phyloP scores from a whole-genome alignment of 129 eudicot genomes.

The Flaveria bidentis region DNA sequence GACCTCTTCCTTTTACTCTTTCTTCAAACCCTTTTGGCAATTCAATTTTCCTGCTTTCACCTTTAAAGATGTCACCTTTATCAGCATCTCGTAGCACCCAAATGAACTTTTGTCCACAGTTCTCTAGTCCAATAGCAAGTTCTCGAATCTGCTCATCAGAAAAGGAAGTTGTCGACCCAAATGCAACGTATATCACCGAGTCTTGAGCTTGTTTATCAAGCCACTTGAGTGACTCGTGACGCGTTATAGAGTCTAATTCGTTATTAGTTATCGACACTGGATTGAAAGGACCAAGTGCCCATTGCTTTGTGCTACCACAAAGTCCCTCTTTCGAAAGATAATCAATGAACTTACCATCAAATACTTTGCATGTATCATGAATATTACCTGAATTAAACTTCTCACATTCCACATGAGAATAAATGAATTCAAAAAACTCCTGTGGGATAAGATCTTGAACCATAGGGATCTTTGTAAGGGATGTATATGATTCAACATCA shows the following conservation, averaged over 20 bases:
- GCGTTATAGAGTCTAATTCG: conserved; percentile 3
- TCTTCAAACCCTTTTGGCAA: conserved; percentile 38
- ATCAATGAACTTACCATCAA: conserved; percentile 48
- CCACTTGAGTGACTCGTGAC: conserved; percentile 38
- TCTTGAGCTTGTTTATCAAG: conserved; percentile 48
- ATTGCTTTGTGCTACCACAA: conserved; percentile 35
- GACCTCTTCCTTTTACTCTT: conserved; percentile 28
- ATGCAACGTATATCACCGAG: conserved; percentile 47
- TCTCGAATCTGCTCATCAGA: conserved; percentile 32
- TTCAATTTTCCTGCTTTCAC: conserved; percentile 1
- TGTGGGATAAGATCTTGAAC: conserved; percentile 26
- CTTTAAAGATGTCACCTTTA: conserved; percentile 31
- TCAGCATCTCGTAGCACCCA: conserved; percentile 48
- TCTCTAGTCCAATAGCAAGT: conserved; percentile 37
- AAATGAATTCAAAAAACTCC: conserved; percentile 28
- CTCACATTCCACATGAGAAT: not conserved
- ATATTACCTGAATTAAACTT: conserved; percentile 42
- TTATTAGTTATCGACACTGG: conserved; percentile 19
- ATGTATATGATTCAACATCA: conserved; percentile 17
- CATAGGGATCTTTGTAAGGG: conserved; percentile 33
- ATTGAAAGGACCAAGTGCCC: conserved; percentile 57
- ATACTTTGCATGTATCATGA: conserved; percentile 50
- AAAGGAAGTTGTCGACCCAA: conserved; percentile 44
- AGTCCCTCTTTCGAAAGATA: conserved; percentile 29
- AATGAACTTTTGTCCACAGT: conserved; percentile 31